Evolutionary conservation across 2,329 filamentous ascomycete species (phyloP).

Genomic region (Penicillium glabrum): DNA sequence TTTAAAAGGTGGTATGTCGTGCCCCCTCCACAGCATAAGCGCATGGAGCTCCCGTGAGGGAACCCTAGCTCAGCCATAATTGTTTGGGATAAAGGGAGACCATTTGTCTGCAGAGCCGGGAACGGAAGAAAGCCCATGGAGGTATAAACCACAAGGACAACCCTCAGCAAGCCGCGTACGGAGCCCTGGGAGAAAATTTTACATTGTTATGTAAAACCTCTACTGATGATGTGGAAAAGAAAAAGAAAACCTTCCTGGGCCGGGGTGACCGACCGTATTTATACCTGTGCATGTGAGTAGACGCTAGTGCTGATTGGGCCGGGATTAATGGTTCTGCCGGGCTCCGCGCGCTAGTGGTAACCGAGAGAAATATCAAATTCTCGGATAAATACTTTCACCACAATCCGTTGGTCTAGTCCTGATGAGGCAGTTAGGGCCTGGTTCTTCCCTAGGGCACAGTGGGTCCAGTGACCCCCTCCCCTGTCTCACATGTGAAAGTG

Average conservation of each 20-base stretch:
- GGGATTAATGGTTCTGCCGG: constrained; percentile 7
- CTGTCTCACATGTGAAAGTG: not conserved
- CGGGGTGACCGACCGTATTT: constrained; percentile 25
- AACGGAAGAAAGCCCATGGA: constrained; percentile 51
- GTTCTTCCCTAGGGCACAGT: constrained; percentile 1
- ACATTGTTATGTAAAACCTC: constrained; percentile 51
- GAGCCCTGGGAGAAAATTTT: constrained; percentile 49
- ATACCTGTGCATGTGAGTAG: constrained; percentile 16
- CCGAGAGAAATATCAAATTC: not conserved
- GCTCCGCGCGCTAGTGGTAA: not conserved
- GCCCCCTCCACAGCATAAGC: constrained; percentile 50
- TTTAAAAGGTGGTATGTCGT: constrained; percentile 37
- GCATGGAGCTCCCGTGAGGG: constrained; percentile 41
- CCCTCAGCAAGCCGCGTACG: constrained; percentile 51
- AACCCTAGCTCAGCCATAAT: constrained; percentile 47
- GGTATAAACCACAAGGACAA: constrained; percentile 46
- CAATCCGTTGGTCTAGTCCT: not conserved
- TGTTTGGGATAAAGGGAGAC: constrained; percentile 47
- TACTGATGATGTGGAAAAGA: constrained; percentile 52
- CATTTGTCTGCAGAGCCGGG: constrained; percentile 48
- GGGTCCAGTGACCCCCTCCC: constrained; percentile 4
- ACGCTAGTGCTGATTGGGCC: constrained; percentile 27
- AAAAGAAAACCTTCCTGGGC: constrained; percentile 31
- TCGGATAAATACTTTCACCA: not conserved
- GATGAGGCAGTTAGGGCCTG: constrained; percentile 3